phyloP scores from a whole-genome alignment of 2,329 filamentous ascomycete species.

The Fusarium anguioides region DNA sequence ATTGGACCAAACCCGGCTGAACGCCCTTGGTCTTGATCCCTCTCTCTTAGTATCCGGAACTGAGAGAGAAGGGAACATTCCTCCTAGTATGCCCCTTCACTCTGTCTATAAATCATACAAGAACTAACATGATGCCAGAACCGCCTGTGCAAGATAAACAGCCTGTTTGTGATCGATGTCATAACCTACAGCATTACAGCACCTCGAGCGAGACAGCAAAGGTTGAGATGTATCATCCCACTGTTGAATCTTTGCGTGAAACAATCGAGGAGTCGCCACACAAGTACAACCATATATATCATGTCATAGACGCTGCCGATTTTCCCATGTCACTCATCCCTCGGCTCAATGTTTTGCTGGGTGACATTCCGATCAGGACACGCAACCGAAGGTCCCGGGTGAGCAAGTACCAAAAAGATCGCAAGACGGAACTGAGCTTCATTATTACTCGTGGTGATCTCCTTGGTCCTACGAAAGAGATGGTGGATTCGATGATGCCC shows the following conservation, averaged over 20 bases:
- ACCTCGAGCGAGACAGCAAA: constrained; percentile 59
- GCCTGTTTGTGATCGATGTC: constrained; percentile 88
- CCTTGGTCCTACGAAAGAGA: constrained; percentile 82
- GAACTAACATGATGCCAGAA: constrained; percentile 31
- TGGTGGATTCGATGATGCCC: constrained; percentile 88
- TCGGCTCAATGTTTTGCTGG: constrained; percentile 75
- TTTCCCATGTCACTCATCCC: constrained; percentile 95
- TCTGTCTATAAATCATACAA: neutral
- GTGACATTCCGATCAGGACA: constrained; percentile 78
- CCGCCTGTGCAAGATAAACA: constrained; percentile 46
- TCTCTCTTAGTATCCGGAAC: constrained; percentile 51
- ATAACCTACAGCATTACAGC: constrained; percentile 81
- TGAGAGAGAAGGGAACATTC: constrained; percentile 32
- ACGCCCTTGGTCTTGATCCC: constrained; percentile 60
- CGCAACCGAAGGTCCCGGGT: constrained; percentile 81
- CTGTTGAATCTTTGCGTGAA: constrained; percentile 81
- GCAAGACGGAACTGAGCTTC: constrained; percentile 84
- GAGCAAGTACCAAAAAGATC: constrained; percentile 72
- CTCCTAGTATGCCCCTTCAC: constrained; percentile 30
- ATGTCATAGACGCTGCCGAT: constrained; percentile 93
- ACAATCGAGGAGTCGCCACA: constrained; percentile 91
- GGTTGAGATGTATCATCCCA: constrained; percentile 80
- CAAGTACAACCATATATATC: constrained; percentile 93
- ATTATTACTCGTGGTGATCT: constrained; percentile 91
- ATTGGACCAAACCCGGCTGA: constrained; percentile 56